Percentiles rank a stretch among this genome's conserved stretches.
Conservation (phyloP, 139 green algal species). For the Tetradesmus lagerheimii region DNA sequence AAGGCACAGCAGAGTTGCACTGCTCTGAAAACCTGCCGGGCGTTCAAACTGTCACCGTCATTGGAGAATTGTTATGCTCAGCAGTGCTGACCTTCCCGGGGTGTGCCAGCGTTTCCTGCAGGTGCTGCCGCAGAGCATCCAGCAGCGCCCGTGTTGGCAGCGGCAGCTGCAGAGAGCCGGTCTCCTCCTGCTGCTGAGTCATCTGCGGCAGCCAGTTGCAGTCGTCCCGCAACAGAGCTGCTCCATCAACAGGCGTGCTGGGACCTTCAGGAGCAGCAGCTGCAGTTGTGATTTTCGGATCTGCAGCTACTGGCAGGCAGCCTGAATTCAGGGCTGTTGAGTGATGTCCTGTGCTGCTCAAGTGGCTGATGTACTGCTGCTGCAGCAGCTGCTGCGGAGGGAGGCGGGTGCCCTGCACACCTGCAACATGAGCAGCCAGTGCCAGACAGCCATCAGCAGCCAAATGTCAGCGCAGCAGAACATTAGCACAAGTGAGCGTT, state of each 20-base stretch:
- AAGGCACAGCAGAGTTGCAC: too few species aligned
- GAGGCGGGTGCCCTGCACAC: slow-evolving; percentile 1
- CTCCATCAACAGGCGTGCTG: neutral
- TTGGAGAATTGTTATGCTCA: neutral
- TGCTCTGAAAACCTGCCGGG: too few species aligned
- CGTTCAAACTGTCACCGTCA: too few species aligned
- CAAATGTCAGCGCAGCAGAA: too few species aligned
- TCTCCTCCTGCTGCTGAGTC: neutral
- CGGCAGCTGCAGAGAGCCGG: neutral
- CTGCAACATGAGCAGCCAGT: neutral
- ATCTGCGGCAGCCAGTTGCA: slow-evolving; percentile 15
- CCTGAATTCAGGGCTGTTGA: neutral
- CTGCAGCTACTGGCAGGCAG: neutral
- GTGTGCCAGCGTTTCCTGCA: neutral
- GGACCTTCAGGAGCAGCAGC: neutral
- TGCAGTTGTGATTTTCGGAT: neutral
- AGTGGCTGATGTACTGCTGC: slow-evolving; percentile 13
- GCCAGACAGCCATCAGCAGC: neutral
- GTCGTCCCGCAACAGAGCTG: slow-evolving; percentile 1
- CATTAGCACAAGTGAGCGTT: too few species aligned
- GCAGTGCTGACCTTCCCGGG: neutral
- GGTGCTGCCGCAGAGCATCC: neutral
- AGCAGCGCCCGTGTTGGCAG: slow-evolving; percentile 1
- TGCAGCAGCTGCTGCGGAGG: neutral
- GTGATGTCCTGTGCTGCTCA: neutral